Percentiles rank a stretch among this genome's conserved stretches.
phyloP scores from a whole-genome alignment of 164 flowering plant species.

The Nelumbo lutea region DNA sequence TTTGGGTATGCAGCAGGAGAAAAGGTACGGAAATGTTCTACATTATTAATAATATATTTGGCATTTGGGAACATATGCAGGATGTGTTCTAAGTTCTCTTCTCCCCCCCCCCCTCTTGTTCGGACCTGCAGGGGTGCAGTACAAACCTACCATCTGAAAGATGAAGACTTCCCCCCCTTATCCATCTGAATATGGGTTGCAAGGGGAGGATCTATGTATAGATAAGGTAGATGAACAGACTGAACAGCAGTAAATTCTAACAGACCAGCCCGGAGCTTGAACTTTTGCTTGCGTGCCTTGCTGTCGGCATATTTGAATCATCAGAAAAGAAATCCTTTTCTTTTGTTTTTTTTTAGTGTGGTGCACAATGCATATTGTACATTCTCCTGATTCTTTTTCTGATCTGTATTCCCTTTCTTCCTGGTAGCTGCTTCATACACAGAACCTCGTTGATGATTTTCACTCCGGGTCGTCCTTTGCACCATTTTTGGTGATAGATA shows the following conservation, averaged over 20 bases:
- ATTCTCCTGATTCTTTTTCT: slow-evolving; percentile 14
- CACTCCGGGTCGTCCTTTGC: background rate
- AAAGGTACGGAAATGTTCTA: slow-evolving; percentile 29
- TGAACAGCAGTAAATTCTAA: slow-evolving; percentile 17
- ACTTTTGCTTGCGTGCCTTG: slow-evolving; percentile 11
- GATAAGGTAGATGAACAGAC: slow-evolving; percentile 5
- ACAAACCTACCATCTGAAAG: slow-evolving; percentile 45
- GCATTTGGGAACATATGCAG: background rate
- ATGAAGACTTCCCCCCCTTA: slow-evolving; percentile 66
- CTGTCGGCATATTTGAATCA: background rate
- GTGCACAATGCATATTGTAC: slow-evolving; percentile 16
- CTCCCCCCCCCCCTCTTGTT: background rate
- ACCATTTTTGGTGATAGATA: slow-evolving; percentile 6
- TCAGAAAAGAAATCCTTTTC: background rate
- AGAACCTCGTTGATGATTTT: slow-evolving; percentile 13
- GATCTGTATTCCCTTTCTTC: background rate
- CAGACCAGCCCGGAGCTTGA: slow-evolving; percentile 14
- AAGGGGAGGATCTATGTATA: slow-evolving; percentile 5
- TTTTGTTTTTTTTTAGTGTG: background rate
- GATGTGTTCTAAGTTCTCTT: slow-evolving; percentile 6
- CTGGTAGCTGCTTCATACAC: slow-evolving; percentile 8
- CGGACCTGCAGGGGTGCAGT: slow-evolving; percentile 27
- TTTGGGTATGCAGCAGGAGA: slow-evolving; percentile 19
- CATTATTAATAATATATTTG: background rate
- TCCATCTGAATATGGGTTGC: slow-evolving; percentile 24